Conservation (phyloP, 2,329 filamentous ascomycete species). For the Ophiostoma novo-ulmi region DNA sequence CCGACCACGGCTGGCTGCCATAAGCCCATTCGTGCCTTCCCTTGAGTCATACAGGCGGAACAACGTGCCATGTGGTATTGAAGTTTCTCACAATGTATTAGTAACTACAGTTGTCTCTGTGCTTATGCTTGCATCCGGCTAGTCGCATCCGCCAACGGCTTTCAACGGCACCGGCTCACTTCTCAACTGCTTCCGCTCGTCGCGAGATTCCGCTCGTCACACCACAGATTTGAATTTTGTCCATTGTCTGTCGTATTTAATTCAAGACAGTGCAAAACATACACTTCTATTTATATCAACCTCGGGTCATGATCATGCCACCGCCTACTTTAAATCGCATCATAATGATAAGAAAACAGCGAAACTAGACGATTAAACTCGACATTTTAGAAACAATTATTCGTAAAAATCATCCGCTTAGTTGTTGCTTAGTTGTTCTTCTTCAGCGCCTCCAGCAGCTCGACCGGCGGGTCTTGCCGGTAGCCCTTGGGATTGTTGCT, state of each 20-base stretch:
- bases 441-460: constrained; percentile 61
- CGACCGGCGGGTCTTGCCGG: constrained; percentile 79
- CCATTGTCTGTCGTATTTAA: too few species aligned
- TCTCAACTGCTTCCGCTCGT: background rate
- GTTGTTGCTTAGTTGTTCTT: constrained; percentile 24
- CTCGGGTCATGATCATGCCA: background rate
- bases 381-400: too few species aligned
- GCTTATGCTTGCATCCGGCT: background rate
- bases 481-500: constrained; percentile 95
- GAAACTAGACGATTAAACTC: background rate
- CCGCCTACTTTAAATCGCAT: background rate
- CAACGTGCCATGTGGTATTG: background rate
- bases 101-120: background rate
- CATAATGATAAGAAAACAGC: background rate
- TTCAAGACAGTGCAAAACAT: background rate
- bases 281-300: background rate
- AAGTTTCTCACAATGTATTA: background rate
- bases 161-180: background rate
- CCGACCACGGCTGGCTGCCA: background rate
- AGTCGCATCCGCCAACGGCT: background rate
- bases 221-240: background rate
- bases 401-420: too few species aligned
- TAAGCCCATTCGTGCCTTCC: background rate
- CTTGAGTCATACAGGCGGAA: background rate
- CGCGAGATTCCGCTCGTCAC: background rate